A percentile compares a stretch with the other conserved stretches of the same genome.
These are phyloP conservation scores for Rauvolfia tetraphylla DNA, from an alignment of 257 asterid species.

Conservation along the genomic window DNA sequence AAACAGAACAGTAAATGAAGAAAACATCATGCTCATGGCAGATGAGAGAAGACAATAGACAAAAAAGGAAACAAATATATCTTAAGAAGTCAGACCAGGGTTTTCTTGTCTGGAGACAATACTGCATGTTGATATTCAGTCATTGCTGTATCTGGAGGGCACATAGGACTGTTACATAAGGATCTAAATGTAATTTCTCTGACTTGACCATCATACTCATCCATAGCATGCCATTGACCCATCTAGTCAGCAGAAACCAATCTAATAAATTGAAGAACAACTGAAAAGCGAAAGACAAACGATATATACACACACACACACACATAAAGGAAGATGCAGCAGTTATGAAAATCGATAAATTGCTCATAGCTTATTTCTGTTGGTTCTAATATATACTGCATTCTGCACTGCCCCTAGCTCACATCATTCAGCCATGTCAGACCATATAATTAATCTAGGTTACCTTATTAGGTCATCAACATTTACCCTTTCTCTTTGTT, in stretches of 20 bases:
- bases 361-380: background rate
- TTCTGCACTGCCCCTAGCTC: background rate
- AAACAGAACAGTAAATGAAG: slow-evolving; percentile 13
- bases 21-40: slow-evolving; percentile 7
- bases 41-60: slow-evolving; percentile 1
- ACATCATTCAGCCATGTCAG: background rate
- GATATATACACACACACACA: too few relatives aligned
- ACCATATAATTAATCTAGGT: background rate
- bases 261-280: background rate
- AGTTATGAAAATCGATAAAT: background rate
- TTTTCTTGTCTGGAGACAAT: slow-evolving; percentile 64
- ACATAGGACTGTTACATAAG: slow-evolving; percentile 84
- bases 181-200: slow-evolving; percentile 76
- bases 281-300: background rate
- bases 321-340: too few relatives aligned
- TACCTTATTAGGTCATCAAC: background rate
- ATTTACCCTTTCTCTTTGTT: background rate
- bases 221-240: slow-evolving; percentile 76
- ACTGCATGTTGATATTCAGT: slow-evolving; percentile 74
- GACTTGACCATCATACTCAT: slow-evolving; percentile 75
- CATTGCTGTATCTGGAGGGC: slow-evolving; percentile 92
- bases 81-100: slow-evolving; percentile 42
- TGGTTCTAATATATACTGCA: background rate
- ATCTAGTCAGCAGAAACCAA: slow-evolving; percentile 42
- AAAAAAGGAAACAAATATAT: background rate